Evolutionary conservation across 257 asterid species (phyloP).

Genomic region (Solanum habrochaites): DNA sequence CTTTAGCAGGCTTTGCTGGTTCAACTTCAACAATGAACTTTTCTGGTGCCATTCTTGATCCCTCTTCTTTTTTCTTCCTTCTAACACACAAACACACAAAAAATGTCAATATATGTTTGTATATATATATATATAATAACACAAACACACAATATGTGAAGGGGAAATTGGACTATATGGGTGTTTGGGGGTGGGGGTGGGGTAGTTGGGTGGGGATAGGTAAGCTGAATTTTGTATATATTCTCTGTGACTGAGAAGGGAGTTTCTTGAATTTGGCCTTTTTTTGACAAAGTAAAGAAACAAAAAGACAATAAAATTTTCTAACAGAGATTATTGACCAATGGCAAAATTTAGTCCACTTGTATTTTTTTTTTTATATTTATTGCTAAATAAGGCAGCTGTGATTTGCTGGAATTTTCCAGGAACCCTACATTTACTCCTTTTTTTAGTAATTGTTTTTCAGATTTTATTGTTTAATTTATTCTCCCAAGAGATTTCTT

Average conservation of each 20-base stretch:
- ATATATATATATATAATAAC: neutral
- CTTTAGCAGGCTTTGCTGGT: conserved; percentile 53
- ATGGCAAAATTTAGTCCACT: neutral
- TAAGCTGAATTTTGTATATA: neutral
- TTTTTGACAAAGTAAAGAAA: neutral
- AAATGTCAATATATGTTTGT: neutral
- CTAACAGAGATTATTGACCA: neutral
- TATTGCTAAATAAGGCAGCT: neutral
- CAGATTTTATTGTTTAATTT: neutral
- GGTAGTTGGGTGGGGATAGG: neutral
- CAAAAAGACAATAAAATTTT: neutral
- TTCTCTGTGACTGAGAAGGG: neutral
- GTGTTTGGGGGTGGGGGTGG: neutral
- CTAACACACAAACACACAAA: neutral
- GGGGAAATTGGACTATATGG: neutral
- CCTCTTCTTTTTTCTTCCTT: neutral
- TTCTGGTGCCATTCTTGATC: conserved; percentile 28
- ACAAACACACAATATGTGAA: neutral
- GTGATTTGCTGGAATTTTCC: neutral
- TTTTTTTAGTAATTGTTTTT: too few species aligned
- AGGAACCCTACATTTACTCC: neutral
- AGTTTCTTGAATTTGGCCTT: neutral
- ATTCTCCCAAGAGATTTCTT: neutral
- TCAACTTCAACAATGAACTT: conserved; percentile 54
- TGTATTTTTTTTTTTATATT: neutral